Base-by-base conservation (phyloP, 345 rosid species). In the Pistacia atlantica region DNA sequence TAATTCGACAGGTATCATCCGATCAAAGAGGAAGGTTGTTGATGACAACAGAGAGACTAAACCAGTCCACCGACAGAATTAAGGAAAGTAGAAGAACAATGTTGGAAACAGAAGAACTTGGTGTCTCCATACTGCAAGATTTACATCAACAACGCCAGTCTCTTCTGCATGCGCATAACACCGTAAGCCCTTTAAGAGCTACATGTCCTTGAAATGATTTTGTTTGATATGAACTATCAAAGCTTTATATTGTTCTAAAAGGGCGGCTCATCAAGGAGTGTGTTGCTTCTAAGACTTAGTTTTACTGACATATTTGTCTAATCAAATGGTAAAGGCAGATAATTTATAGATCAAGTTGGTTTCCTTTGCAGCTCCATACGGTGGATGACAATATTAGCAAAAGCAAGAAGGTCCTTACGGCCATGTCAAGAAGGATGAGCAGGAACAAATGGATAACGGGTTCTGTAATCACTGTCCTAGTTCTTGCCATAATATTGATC, bases 61-160 rank as follows among this genome's bases (percentile, higher is more conserved):
- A 91, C 71, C 88, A 83, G 9, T 80, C 90, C 31, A 82, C 82
- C 31, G 90, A 85, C 31, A 80, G 90, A 80, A 79, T 89, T 58
- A 91, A 89, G 84, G 90, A 89, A 18, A 82, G 93, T 74, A 83
- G 89, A 84, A 89, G 80, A 83, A 83, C 87, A 18, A 86, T 87
- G 90, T 85, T 87, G 77, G 95, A 91, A 83, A 89, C 90, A 17
- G 93, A 91, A 83, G 91, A 89, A 74, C 90, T 91, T 18, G 87
- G 95, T 38, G 91, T 86, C 61, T 89, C 93, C 12, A 89, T 91
- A 68, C 87, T 85, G 75, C 92, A 88, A 78, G 93, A 88, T 82
- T 81, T 89, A 79, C 87, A 88, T 84, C 88, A 87, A 66, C 90
- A 88, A 67, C 76, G 90, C 59, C 87, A 89, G 71, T 81, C 96